Conservation (phyloP, 441 rosid genomes). For the Adansonia rubrostipa region DNA sequence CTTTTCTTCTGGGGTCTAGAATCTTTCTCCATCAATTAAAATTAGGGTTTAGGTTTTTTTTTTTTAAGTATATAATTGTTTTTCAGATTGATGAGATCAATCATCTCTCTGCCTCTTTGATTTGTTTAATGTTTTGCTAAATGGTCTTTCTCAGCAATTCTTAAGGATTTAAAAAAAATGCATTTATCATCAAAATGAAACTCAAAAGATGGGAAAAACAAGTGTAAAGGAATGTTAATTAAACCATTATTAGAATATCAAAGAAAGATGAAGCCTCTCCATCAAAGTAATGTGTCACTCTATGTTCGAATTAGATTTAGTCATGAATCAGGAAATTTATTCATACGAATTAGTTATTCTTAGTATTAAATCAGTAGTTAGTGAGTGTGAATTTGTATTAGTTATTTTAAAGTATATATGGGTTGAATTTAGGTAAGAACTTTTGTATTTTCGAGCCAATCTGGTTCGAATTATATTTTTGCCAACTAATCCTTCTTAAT, state of each 20-base stretch:
- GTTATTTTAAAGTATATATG: too few relatives aligned
- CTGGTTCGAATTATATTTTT: not conserved
- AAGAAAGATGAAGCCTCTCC: not conserved
- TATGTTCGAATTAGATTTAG: too few relatives aligned
- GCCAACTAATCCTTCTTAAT: conserved; percentile 1
- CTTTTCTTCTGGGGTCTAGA: conserved; percentile 40
- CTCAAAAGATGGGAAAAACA: not conserved
- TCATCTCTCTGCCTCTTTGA: conserved; percentile 46
- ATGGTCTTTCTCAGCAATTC: conserved; percentile 28
- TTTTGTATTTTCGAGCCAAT: too few relatives aligned
- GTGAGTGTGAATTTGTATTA: too few relatives aligned
- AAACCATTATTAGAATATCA: not conserved
- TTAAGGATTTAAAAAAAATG: too few relatives aligned
- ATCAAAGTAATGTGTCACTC: too few relatives aligned
- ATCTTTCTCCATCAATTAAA: conserved; percentile 37
- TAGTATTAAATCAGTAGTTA: too few relatives aligned
- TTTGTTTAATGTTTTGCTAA: conserved; percentile 21
- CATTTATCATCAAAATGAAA: too few relatives aligned
- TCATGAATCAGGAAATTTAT: too few relatives aligned
- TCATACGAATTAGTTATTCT: too few relatives aligned
- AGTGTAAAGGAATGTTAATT: not conserved
- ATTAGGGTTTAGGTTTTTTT: conserved; percentile 28
- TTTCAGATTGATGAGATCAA: conserved; percentile 37
- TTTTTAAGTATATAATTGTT: conserved; percentile 18
- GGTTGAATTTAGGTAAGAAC: too few relatives aligned